These are phyloP conservation scores for Stellera chamaejasme DNA, from an alignment of 345 rosid species.

Conservation along the genomic window DNA sequence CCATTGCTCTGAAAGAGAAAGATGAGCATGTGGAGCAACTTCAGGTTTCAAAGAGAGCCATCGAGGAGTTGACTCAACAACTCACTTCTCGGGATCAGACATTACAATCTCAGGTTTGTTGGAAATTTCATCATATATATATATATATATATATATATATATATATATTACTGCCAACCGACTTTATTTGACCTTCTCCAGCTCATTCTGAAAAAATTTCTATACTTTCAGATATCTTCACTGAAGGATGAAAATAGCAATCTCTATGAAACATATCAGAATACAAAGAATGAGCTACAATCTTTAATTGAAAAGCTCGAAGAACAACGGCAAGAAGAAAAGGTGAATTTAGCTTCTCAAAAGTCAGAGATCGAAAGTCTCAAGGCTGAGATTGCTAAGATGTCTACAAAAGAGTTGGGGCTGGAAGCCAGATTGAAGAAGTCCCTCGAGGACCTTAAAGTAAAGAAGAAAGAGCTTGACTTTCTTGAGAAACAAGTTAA, in stretches of 20 bases:
- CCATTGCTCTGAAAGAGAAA: constrained; percentile 45
- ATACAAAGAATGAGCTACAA: constrained; percentile 53
- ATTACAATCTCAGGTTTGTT: constrained; percentile 70
- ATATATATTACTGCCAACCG: neutral
- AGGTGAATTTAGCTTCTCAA: constrained; percentile 33
- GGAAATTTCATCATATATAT: constrained; percentile 12
- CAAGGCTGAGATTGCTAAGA: constrained; percentile 35
- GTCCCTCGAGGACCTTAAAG: too few relatives aligned
- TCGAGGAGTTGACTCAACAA: constrained; percentile 55
- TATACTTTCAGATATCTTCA: constrained; percentile 52
- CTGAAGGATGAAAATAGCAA: constrained; percentile 49
- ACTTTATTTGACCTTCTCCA: neutral
- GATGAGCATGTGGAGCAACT: constrained; percentile 55
- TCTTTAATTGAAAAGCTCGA: constrained; percentile 51
- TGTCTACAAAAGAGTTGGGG: constrained; percentile 49
- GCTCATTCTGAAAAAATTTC: neutral
- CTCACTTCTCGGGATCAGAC: constrained; percentile 56
- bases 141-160: too few relatives aligned
- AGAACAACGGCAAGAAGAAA: constrained; percentile 42
- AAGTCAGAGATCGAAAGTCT: constrained; percentile 42
- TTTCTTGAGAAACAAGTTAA: constrained; percentile 46
- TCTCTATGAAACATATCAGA: too few relatives aligned
- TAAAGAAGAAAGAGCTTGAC: constrained; percentile 17
- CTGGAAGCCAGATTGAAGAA: too few relatives aligned
- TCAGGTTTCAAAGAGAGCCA: constrained; percentile 43